Conservation (phyloP, 2,329 filamentous ascomycete species). For the Cryphonectria radicalis region DNA sequence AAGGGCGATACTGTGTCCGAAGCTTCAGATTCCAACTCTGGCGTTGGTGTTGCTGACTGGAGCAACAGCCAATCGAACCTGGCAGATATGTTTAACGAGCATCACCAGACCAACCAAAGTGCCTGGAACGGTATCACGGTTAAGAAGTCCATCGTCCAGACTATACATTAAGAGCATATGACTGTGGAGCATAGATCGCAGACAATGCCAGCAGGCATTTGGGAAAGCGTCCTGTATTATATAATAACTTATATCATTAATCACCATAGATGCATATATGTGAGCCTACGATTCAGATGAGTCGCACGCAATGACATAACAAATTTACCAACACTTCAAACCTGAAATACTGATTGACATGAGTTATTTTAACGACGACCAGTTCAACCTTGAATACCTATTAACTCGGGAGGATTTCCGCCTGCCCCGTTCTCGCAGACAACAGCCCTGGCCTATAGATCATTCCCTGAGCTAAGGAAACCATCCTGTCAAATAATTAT, state of each 20-base stretch:
- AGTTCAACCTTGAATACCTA: too few species aligned
- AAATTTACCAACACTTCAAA: too few species aligned
- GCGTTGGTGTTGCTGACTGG: not conserved
- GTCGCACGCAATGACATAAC: too few species aligned
- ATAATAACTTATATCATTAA: not conserved
- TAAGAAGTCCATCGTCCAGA: not conserved
- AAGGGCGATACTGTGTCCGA: not conserved
- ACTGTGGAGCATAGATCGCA: too few species aligned
- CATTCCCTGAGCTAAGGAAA: too few species aligned
- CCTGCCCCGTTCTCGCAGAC: too few species aligned
- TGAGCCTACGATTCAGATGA: not conserved
- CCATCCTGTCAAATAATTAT: too few species aligned
- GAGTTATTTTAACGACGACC: too few species aligned
- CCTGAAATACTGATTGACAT: too few species aligned
- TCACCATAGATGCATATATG: not conserved
- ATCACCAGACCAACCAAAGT: not conserved
- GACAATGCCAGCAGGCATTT: too few species aligned
- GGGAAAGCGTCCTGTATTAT: not conserved
- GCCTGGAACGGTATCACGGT: not conserved
- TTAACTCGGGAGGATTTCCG: too few species aligned
- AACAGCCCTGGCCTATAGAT: too few species aligned
- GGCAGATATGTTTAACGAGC: not conserved
- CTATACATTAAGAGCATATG: not conserved
- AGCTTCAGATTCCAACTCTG: not conserved
- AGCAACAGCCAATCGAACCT: constrained; percentile 8